Conservation (phyloP, 2,329 filamentous ascomycete genomes). For the Neocucurbitaria cava region DNA sequence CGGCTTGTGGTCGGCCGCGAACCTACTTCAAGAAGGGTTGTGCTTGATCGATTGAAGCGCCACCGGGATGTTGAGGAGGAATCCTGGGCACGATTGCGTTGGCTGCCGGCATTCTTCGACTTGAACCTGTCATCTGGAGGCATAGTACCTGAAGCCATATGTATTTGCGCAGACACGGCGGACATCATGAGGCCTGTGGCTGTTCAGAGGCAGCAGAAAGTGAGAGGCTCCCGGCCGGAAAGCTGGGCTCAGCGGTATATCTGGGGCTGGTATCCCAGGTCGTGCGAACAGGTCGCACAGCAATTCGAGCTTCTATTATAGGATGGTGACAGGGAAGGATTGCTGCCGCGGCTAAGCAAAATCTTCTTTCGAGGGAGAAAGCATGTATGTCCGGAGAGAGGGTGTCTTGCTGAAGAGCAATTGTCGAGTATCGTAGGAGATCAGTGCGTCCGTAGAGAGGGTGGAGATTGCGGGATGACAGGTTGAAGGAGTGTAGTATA, state of each 20-base stretch:
- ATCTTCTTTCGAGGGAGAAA: slow-evolving; percentile 2
- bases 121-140: slow-evolving; percentile 29
- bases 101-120: slow-evolving; percentile 21
- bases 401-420: not conserved
- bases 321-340: slow-evolving; percentile 17
- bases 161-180: slow-evolving; percentile 18
- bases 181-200: slow-evolving; percentile 17
- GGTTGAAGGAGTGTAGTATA: slow-evolving; percentile 39
- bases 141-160: slow-evolving; percentile 34
- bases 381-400: slow-evolving; percentile 2
- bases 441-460: slow-evolving; percentile 20
- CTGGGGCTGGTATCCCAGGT: slow-evolving; percentile 9
- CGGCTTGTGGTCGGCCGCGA: slow-evolving; percentile 9
- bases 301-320: slow-evolving; percentile 7
- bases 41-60: slow-evolving; percentile 45
- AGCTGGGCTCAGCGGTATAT: slow-evolving; percentile 5
- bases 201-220: slow-evolving; percentile 10
- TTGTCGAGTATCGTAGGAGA: slow-evolving; percentile 17
- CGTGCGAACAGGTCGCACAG: slow-evolving; percentile 14
- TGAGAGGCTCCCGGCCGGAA: slow-evolving; percentile 1
- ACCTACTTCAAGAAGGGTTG: slow-evolving; percentile 35
- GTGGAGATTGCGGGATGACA: slow-evolving; percentile 14
- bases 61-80: slow-evolving; percentile 41
- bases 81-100: slow-evolving; percentile 31
- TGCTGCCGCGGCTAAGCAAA: slow-evolving; percentile 7